phyloP scores from a whole-genome alignment of 306 rosid genomes.

The Erythrophleum fordii region DNA sequence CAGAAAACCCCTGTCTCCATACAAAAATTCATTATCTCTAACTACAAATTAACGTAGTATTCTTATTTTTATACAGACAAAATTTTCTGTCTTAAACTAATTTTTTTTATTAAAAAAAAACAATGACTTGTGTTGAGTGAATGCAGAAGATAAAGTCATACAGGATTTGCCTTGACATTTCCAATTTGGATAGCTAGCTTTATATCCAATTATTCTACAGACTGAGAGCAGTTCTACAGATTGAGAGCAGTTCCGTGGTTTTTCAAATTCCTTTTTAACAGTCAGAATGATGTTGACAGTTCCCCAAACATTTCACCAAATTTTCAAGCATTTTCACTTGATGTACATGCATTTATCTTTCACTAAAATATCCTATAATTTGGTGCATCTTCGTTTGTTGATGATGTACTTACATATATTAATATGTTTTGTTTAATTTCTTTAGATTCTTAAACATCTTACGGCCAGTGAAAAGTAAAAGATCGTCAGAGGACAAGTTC shows the following conservation, averaged over 20 bases:
- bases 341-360: background rate
- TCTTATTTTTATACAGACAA: too few relatives aligned
- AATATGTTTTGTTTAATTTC: background rate
- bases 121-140: background rate
- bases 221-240: background rate
- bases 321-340: background rate
- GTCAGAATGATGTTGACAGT: constrained; percentile 13
- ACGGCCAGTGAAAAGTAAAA: background rate
- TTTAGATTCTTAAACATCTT: background rate
- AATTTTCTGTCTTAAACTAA: background rate
- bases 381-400: background rate
- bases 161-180: background rate
- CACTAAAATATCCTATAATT: background rate
- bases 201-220: background rate
- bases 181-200: background rate
- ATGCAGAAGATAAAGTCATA: background rate
- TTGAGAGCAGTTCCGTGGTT: constrained; percentile 4
- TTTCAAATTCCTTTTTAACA: background rate
- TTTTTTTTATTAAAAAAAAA: background rate
- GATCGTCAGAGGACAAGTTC: background rate
- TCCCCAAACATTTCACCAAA: background rate
- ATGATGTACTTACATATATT: background rate
- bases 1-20: background rate
- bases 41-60: background rate
- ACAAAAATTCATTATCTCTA: background rate